phyloP scores from a whole-genome alignment of 1,284 basidiomycete species.

The Sporisorium reilianum region DNA sequence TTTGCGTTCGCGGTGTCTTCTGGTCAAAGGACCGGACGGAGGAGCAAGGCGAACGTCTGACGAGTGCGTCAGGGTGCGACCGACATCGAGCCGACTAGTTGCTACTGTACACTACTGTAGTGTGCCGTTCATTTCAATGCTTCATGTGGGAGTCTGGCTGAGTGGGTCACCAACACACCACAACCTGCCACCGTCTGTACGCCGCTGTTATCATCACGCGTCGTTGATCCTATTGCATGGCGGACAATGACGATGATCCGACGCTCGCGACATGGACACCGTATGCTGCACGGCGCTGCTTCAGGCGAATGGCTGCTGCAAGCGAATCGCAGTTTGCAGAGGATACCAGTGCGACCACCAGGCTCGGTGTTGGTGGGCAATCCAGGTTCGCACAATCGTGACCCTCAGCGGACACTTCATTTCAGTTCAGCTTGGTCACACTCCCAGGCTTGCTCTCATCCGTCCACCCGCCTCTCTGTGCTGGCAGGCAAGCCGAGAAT shows the following conservation, averaged over 20 bases:
- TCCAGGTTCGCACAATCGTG: neutral
- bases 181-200: neutral
- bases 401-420: neutral
- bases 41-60: neutral
- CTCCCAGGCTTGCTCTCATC: neutral
- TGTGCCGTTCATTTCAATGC: neutral
- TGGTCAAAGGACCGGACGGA: neutral
- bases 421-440: neutral
- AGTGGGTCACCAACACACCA: neutral
- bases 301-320: neutral
- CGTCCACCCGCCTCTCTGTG: no score
- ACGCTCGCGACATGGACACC: neutral
- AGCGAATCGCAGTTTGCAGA: neutral
- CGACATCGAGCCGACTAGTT: neutral
- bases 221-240: neutral
- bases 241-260: neutral
- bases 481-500: neutral
- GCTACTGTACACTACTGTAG: neutral
- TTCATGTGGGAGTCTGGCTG: neutral
- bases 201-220: slow-evolving; percentile 1
- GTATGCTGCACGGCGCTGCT: neutral
- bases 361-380: slow-evolving; percentile 3
- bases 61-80: neutral
- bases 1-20: neutral
- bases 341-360: neutral